Evolutionary conservation across 2,329 filamentous ascomycete species (phyloP), one percentile per base, ranked within the genome.

Genomic region (Epichloe aotearoae): DNA sequence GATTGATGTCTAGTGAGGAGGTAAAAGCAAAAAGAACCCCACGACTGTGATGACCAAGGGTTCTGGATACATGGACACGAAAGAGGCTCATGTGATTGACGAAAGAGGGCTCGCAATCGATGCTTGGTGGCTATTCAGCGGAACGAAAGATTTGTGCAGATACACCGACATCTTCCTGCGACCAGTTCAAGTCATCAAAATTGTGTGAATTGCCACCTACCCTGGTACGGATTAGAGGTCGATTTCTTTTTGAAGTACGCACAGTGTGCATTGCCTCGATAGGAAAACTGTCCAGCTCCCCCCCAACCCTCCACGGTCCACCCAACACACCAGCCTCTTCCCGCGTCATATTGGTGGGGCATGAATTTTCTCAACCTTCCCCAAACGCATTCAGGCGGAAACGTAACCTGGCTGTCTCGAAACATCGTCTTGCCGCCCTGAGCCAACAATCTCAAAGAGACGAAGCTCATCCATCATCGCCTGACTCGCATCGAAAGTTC

Each of bases 311-410:
- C 7, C 26, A 30, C 5, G 23, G 23, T 26, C 23, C 23, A 26
- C 23, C 23, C 23, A 26, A 26, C 58, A 61, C 33, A 20, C 41
- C 26, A 43, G n/a, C 49, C 42, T 43, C n/a, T 55, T 56, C 59
- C 59, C 55, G 58, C 61, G 61, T 66, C 64, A 65, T 65, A 55
- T 55, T 65, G 61, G 66, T 68, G 67, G 67, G 67, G 66, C 63
- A 59, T 53, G 60, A 68, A 67, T 66, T 69, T 68, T 67, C 63
- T 64, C 61, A 63, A 61, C 60, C 63, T 59, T 56, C 60, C 59
- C 43, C 51, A 50, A 48, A 49, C 50, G 39, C 40, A 52, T 49
- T 49, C 52, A 50, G 50, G 50, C 50, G 53, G 45, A 53, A 53
- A 52, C 50, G 46, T 23, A 45, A 46, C 19, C 30, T 42, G 26